Percentiles rank a stretch among this genome's conserved stretches.
Conservation (phyloP, 345 rosid species). For the Eucalyptus microcorys region DNA sequence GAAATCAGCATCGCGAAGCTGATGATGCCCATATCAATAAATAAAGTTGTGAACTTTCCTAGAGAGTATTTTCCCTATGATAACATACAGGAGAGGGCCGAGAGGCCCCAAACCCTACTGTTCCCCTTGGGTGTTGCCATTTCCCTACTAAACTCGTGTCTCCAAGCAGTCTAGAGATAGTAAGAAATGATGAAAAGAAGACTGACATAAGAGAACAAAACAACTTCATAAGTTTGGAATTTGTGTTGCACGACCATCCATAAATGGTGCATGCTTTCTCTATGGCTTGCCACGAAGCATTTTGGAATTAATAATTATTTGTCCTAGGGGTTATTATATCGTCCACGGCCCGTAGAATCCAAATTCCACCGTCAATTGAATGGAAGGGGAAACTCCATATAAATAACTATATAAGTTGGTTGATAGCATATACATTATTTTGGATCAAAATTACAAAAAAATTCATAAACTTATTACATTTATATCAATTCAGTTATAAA, state of each 20-base stretch:
- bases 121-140: too few relatives aligned
- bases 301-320: background rate
- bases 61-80: background rate
- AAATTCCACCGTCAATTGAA: background rate
- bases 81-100: too few relatives aligned
- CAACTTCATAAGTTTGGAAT: background rate
- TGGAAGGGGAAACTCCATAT: background rate
- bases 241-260: background rate
- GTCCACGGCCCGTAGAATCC: background rate
- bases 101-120: too few relatives aligned
- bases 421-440: background rate
- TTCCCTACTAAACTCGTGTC: background rate
- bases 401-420: background rate
- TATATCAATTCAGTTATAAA: too few relatives aligned
- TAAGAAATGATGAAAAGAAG: too few relatives aligned
- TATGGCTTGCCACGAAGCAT: background rate
- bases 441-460: background rate
- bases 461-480: too few relatives aligned
- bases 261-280: background rate
- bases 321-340: background rate
- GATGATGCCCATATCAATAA: background rate
- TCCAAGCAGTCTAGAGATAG: background rate
- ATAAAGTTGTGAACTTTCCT: background rate
- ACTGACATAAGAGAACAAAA: background rate
- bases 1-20: background rate